phyloP scores from a whole-genome alignment of 371 early-diverging fungal species.

The Dipsacomyces acuminosporus region DNA sequence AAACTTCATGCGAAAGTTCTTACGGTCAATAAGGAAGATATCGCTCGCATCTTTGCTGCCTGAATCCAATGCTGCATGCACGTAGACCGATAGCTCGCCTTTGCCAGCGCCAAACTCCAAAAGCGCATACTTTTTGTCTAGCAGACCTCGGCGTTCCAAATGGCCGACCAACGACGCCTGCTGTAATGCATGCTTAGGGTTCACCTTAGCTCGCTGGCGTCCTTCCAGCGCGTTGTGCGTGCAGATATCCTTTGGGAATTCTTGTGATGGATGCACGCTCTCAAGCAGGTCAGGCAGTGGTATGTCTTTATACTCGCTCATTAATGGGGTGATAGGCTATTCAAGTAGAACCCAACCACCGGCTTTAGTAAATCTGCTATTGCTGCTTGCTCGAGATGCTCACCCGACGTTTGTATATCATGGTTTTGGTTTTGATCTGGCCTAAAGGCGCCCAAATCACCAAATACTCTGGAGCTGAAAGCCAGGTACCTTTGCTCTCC shows the following conservation, averaged over 20 bases:
- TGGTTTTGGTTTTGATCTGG: too few species aligned
- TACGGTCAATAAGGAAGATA: slow-evolving; percentile 73
- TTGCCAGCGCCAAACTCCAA: slow-evolving; percentile 84
- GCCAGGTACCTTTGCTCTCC: slow-evolving; percentile 18
- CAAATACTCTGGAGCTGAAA: not conserved
- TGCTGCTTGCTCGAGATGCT: not conserved
- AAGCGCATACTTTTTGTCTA: slow-evolving; percentile 54
- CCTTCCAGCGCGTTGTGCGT: slow-evolving; percentile 52
- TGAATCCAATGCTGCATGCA: slow-evolving; percentile 16
- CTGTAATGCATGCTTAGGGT: slow-evolving; percentile 64
- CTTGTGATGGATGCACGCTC: slow-evolving; percentile 16
- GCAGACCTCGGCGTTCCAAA: slow-evolving; percentile 57
- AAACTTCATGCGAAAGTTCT: slow-evolving; percentile 65
- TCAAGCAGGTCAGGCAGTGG: slow-evolving; percentile 11
- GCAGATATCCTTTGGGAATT: slow-evolving; percentile 49
- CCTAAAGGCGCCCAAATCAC: not conserved
- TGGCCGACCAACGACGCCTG: slow-evolving; percentile 81
- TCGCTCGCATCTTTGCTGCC: slow-evolving; percentile 18
- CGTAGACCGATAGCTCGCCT: slow-evolving; percentile 46
- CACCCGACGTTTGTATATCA: not conserved
- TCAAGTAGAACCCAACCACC: slow-evolving; percentile 10
- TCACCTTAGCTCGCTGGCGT: slow-evolving; percentile 46
- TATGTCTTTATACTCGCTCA: too few species aligned
- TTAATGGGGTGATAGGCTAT: too few species aligned
- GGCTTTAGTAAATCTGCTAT: slow-evolving; percentile 3